Evolutionary conservation across 306 rosid genomes (phyloP), one percentile per base, ranked within the genome.

Genomic region (Cucurbita maxima): DNA sequence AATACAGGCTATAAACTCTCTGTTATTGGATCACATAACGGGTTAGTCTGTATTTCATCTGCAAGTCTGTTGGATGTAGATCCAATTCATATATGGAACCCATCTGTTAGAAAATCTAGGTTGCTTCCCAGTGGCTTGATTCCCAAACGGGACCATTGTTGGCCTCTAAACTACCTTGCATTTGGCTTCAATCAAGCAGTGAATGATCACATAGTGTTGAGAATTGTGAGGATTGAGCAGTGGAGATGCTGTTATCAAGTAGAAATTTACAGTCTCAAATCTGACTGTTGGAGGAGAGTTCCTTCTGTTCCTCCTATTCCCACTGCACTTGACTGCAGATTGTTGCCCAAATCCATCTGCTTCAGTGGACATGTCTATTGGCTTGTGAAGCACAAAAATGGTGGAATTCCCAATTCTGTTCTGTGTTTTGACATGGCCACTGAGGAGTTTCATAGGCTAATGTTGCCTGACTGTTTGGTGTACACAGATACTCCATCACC

Each of bases 11-110:
- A 51, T 51, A 50, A 71, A n/a, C 44, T 30, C 47, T 71, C 58
- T 50, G 25, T 71, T 4, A 34, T 48, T 25, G 44, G 61, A 50
- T 51, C 75, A 52, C 6, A 5, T 52, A 71, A 71, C 36, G 75
- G 75, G 25, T 71, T 52, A 25, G 15, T 71, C 47, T 71, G 75
- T 48, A 34, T 71, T 71, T 71, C 75, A 34, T 50, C 30, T 71
- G 22, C 75, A 71, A 7, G 57, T 53, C 8, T 71, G 34, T 71
- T 51, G 10, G 45, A 30, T 53, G 60, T 50, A 0, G 60, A 71
- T 71, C 75, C 75, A 20, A 71, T 71, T 30, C 52, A 34, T 53
- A 1, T 71, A 51, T 71, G 75, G 75, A 71, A 34, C 22, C 75
- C 75, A 8, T 71, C 44, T 30, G 22, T 52, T 30, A 71, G 75